phyloP scores from a whole-genome alignment of 164 flowering plant genomes.

The Piper betle region DNA sequence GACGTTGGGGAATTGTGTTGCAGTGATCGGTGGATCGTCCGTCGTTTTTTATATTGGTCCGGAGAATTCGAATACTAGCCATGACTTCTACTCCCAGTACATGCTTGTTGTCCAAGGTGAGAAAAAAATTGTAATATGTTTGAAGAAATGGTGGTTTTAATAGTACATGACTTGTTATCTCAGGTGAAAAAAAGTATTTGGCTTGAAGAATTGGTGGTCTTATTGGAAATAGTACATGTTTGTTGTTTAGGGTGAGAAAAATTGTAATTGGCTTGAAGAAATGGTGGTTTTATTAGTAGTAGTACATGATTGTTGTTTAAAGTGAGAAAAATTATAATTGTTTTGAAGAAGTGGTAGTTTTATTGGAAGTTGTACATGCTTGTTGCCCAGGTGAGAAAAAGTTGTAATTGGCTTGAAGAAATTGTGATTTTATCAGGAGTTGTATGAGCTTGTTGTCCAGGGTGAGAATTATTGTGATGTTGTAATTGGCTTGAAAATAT shows the following conservation, averaged over 20 bases:
- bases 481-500: too few relatives aligned
- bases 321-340: background rate
- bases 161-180: background rate
- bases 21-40: slow-evolving; percentile 65
- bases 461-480: too few relatives aligned
- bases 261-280: too few relatives aligned
- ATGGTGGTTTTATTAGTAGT: too few relatives aligned
- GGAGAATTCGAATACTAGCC: slow-evolving; percentile 8
- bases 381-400: too few relatives aligned
- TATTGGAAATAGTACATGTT: too few relatives aligned
- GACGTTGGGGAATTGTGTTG: slow-evolving; percentile 10
- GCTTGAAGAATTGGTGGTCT: too few relatives aligned
- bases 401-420: too few relatives aligned
- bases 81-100: slow-evolving; percentile 42
- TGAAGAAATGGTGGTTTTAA: background rate
- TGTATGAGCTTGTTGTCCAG: too few relatives aligned
- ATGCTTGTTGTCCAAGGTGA: slow-evolving; percentile 71
- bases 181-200: too few relatives aligned
- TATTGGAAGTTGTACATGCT: background rate
- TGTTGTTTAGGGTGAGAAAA: background rate
- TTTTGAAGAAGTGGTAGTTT: too few relatives aligned
- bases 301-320: background rate
- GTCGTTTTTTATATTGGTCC: slow-evolving; percentile 52
- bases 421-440: too few relatives aligned
- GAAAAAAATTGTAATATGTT: background rate